phyloP scores from a whole-genome alignment of 2,329 filamentous ascomycete genomes.

The Cercospora citrullina region DNA sequence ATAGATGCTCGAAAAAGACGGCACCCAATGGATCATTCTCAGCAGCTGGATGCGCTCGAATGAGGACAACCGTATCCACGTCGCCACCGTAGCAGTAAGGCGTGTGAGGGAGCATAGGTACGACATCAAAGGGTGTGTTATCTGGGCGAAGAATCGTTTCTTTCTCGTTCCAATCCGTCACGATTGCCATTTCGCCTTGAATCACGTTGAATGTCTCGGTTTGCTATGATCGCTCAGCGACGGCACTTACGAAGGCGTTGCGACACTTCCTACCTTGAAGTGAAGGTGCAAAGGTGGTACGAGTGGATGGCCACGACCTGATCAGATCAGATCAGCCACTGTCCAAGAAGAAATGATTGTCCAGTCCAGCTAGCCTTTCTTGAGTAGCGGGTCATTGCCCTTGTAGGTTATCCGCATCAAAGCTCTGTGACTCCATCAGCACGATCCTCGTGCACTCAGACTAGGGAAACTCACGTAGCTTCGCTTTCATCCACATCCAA shows the following conservation, averaged over 20 bases:
- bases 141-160: neutral
- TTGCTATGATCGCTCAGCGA: neutral
- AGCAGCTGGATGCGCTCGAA: constrained; percentile 4
- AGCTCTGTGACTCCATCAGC: neutral
- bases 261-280: neutral
- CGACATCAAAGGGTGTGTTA: neutral
- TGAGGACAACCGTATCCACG: constrained; percentile 1
- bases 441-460: no score
- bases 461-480: neutral
- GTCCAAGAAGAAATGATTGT: neutral
- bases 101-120: neutral
- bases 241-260: no score
- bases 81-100: constrained; percentile 11
- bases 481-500: constrained; percentile 2
- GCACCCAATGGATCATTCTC: neutral
- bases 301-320: constrained; percentile 12
- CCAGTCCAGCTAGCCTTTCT: constrained; percentile 1
- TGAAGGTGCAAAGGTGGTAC: constrained; percentile 10
- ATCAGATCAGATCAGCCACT: neutral
- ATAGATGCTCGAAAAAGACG: constrained; percentile 7
- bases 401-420: constrained; percentile 11
- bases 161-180: neutral
- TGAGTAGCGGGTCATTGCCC: constrained; percentile 8
- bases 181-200: constrained; percentile 2
- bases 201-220: constrained; percentile 9